These are phyloP conservation scores for Exutisphaerella laricina DNA, from an alignment of 2,329 filamentous ascomycete genomes.

Conservation along the genomic window DNA sequence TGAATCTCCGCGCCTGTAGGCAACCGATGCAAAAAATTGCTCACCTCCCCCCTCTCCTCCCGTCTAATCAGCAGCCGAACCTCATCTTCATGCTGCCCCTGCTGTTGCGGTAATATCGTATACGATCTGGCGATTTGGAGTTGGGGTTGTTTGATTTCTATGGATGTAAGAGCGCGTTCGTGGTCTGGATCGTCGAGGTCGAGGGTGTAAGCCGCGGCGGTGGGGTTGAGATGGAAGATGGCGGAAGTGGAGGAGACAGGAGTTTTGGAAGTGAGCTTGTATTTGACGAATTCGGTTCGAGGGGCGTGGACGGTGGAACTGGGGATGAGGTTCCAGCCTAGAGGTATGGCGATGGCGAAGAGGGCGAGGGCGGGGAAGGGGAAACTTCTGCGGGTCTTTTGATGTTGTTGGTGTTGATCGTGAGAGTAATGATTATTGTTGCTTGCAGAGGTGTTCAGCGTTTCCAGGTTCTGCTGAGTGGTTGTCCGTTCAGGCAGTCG, in stretches of 20 bases:
- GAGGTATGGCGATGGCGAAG: conserved; percentile 18
- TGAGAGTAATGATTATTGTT: neutral
- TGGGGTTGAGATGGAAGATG: conserved; percentile 58
- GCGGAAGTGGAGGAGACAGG: conserved; percentile 62
- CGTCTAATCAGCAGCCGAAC: conserved; percentile 73
- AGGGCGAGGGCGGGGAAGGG: conserved; percentile 19
- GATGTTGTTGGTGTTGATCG: conserved; percentile 7
- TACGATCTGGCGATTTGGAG: conserved; percentile 88
- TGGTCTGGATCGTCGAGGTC: conserved; percentile 18
- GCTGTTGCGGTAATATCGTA: conserved; percentile 67
- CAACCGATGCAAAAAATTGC: conserved; percentile 67
- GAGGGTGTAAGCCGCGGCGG: conserved; percentile 11
- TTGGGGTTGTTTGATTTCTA: conserved; percentile 91
- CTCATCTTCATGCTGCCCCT: conserved; percentile 32
- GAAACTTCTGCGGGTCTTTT: conserved; percentile 8
- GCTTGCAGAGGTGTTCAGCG: neutral
- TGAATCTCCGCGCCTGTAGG: conserved; percentile 58
- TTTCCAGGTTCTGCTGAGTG: too few species aligned
- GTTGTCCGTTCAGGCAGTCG: neutral
- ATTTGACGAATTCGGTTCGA: conserved; percentile 36
- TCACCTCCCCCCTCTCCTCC: conserved; percentile 77
- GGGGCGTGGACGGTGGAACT: conserved; percentile 6
- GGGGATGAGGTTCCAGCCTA: conserved; percentile 21
- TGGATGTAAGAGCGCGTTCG: conserved; percentile 67
- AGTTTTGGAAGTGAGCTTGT: conserved; percentile 57